phyloP scores from a whole-genome alignment of 148 eudicot species.

The Salicornia ramosissima region DNA sequence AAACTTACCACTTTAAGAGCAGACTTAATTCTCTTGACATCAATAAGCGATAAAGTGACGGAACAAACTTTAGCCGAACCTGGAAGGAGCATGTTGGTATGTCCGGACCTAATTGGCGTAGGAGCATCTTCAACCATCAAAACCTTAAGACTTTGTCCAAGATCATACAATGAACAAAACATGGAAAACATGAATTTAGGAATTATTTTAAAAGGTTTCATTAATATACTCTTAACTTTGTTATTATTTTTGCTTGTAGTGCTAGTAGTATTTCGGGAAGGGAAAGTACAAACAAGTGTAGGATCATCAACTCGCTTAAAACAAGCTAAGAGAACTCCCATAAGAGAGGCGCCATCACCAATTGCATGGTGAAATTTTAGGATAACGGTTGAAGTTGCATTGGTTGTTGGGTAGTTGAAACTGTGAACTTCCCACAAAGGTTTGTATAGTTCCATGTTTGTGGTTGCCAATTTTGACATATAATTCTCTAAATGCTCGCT shows the following conservation, averaged over 20 bases:
- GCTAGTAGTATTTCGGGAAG: background rate
- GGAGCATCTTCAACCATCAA: slow-evolving; percentile 26
- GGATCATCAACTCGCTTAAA: slow-evolving; percentile 18
- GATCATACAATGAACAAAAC: slow-evolving; percentile 18
- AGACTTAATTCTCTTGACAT: slow-evolving; percentile 29
- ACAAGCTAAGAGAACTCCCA: slow-evolving; percentile 22
- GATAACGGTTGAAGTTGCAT: background rate
- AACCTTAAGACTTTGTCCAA: slow-evolving; percentile 18
- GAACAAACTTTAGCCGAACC: slow-evolving; percentile 15
- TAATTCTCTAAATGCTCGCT: background rate
- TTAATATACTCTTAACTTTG: background rate
- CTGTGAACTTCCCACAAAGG: background rate
- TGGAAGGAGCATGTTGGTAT: slow-evolving; percentile 1
- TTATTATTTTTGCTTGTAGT: background rate
- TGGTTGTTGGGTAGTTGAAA: background rate
- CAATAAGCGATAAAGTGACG: slow-evolving; percentile 24
- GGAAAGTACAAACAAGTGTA: slow-evolving; percentile 9
- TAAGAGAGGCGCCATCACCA: slow-evolving; percentile 20
- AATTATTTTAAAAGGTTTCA: background rate
- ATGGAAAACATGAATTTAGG: slow-evolving; percentile 12
- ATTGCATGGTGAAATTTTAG: background rate
- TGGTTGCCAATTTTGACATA: background rate
- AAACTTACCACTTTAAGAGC: slow-evolving; percentile 39
- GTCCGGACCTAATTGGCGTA: slow-evolving; percentile 34
- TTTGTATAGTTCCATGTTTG: background rate